Percentiles rank a stretch among this genome's conserved stretches.
phyloP scores from a whole-genome alignment of 2,329 filamentous ascomycete genomes.

The Podosphaera aphanis region DNA sequence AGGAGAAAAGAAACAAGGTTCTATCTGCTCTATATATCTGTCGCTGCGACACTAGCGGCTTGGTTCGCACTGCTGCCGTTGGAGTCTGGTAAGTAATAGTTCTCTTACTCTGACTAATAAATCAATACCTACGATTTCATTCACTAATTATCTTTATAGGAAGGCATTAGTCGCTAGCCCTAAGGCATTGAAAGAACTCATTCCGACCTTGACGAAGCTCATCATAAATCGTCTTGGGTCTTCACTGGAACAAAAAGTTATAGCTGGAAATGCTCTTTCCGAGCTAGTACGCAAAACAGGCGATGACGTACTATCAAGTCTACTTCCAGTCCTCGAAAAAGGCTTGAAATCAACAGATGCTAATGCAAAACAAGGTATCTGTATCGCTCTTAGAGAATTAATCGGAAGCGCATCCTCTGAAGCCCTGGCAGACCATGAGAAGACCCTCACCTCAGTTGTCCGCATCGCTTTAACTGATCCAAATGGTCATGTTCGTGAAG shows the following conservation, averaged over 20 bases:
- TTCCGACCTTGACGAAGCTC: constrained; percentile 82
- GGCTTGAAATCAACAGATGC: constrained; percentile 76
- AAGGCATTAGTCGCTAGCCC: constrained; percentile 37
- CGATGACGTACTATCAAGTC: constrained; percentile 67
- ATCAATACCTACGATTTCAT: neutral
- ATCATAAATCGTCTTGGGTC: constrained; percentile 85
- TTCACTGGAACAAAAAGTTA: constrained; percentile 94
- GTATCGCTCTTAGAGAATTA: constrained; percentile 81
- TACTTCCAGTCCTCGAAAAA: constrained; percentile 80
- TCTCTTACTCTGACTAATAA: constrained; percentile 28
- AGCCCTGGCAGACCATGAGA: constrained; percentile 79
- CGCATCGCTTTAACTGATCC: constrained; percentile 78
- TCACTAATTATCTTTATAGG: neutral
- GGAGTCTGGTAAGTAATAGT: constrained; percentile 42
- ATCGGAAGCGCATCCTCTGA: constrained; percentile 76
- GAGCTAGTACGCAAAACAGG: constrained; percentile 94
- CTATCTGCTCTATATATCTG: constrained; percentile 95
- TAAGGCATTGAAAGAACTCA: constrained; percentile 77
- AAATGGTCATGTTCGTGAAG: constrained; percentile 74
- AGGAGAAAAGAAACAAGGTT: constrained; percentile 91
- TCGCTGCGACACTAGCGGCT: constrained; percentile 80
- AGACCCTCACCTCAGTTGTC: constrained; percentile 82
- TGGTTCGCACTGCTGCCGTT: constrained; percentile 75
- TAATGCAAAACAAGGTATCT: constrained; percentile 91
- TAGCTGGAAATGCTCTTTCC: constrained; percentile 87